phyloP scores from a whole-genome alignment of 2,329 filamentous ascomycete species.

The Davidsoniella virescens region DNA sequence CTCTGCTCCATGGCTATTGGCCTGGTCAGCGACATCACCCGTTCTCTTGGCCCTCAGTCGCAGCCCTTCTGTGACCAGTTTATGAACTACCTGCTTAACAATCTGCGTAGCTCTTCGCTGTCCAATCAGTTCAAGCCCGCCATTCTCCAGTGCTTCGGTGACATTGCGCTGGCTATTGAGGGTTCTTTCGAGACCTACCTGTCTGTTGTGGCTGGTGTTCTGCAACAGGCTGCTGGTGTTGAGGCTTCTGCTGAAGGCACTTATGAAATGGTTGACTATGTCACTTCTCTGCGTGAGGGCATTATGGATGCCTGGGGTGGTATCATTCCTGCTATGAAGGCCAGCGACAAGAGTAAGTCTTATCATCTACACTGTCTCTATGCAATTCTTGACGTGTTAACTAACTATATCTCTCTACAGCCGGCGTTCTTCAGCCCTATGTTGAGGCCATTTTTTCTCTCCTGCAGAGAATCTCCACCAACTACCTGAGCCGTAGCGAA shows the following conservation, averaged over 20 bases:
- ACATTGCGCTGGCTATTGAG: constrained; percentile 88
- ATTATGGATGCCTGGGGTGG: constrained; percentile 99
- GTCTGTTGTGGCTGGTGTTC: constrained; percentile 76
- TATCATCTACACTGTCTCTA: constrained; percentile 17
- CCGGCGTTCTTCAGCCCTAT: constrained; percentile 55
- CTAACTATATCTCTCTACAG: constrained; percentile 25
- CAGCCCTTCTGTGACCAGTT: constrained; percentile 93
- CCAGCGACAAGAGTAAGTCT: constrained; percentile 54
- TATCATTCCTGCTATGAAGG: constrained; percentile 87
- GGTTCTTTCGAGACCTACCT: constrained; percentile 88
- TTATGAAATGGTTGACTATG: constrained; percentile 94
- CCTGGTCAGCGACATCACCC: constrained; percentile 87
- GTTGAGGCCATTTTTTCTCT: constrained; percentile 77
- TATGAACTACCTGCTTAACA: constrained; percentile 95
- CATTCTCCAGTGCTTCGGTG: constrained; percentile 93
- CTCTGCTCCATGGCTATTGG: constrained; percentile 96
- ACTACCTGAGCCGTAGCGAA: constrained; percentile 79
- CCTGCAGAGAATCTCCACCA: constrained; percentile 54
- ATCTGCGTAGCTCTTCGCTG: constrained; percentile 70
- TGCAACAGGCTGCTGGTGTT: constrained; percentile 82
- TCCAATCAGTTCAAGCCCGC: constrained; percentile 96
- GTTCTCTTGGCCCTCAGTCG: constrained; percentile 75
- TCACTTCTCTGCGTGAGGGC: constrained; percentile 84
- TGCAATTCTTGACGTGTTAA: constrained; percentile 17
- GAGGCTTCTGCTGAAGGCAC: constrained; percentile 63